A percentile compares a stretch with the other conserved stretches of the same genome.
Evolutionary conservation across 2,329 filamentous ascomycete genomes (phyloP).

Genomic region (Exophiala sp.): DNA sequence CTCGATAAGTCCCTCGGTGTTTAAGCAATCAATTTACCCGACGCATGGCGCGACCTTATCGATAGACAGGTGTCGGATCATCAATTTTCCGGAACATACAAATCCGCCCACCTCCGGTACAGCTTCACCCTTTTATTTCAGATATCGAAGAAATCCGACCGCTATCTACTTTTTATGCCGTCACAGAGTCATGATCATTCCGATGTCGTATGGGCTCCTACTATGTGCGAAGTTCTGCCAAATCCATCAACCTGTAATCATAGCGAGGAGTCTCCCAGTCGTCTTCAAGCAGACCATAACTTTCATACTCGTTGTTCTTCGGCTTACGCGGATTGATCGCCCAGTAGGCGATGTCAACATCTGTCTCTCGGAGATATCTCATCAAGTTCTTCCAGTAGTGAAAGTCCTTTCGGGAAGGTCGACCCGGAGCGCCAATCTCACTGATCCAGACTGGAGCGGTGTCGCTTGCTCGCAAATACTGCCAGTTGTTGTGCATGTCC

Average conservation of each 20-base stretch:
- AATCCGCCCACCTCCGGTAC: too few relatives aligned
- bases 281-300: conserved; percentile 60
- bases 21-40: too few relatives aligned
- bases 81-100: too few relatives aligned
- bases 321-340: conserved; percentile 66
- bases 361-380: conserved; percentile 54
- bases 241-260: conserved; percentile 62
- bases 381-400: conserved; percentile 66
- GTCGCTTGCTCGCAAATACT: conserved; percentile 56
- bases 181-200: background rate
- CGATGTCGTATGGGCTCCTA: too few relatives aligned
- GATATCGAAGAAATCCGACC: too few relatives aligned
- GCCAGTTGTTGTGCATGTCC: conserved; percentile 65
- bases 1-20: too few relatives aligned
- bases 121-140: too few relatives aligned
- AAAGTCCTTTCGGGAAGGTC: conserved; percentile 54
- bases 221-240: conserved; percentile 32
- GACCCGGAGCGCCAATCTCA: conserved; percentile 60
- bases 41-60: too few relatives aligned
- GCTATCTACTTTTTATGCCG: too few relatives aligned
- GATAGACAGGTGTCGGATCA: too few relatives aligned
- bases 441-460: conserved; percentile 65
- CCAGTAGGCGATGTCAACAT: conserved; percentile 69
- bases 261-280: conserved; percentile 62
- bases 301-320: conserved; percentile 54